Evolutionary conservation across 169 alveolate species (phyloP).

Genomic region (Plasmodium chabaudi): DNA sequence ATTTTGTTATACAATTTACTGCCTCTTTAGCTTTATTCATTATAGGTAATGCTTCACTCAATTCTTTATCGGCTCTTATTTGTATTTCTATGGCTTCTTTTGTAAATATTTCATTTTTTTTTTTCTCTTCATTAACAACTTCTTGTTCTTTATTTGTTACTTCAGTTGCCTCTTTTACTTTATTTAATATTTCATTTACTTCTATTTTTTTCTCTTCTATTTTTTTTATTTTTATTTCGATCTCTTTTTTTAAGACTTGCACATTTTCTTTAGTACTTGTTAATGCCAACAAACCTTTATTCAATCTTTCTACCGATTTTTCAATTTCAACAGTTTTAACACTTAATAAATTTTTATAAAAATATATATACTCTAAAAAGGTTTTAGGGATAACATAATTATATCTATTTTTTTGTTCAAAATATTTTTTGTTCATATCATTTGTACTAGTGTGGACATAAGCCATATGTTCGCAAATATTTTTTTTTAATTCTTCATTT

Average conservation of each 20-base stretch:
- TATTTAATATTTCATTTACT: slow-evolving; percentile 76
- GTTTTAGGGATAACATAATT: slow-evolving; percentile 98
- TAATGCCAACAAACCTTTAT: slow-evolving; percentile 59
- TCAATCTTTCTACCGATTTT: slow-evolving; percentile 76
- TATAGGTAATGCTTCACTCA: slow-evolving; percentile 97
- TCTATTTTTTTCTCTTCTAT: slow-evolving; percentile 71
- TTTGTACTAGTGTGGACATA: slow-evolving; percentile 95
- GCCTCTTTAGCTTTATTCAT: slow-evolving; percentile 95
- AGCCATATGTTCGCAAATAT: slow-evolving; percentile 93
- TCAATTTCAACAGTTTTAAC: slow-evolving; percentile 90
- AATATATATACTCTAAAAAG: slow-evolving; percentile 94
- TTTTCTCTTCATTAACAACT: slow-evolving; percentile 93
- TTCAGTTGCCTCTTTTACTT: slow-evolving; percentile 94
- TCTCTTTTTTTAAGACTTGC: slow-evolving; percentile 58
- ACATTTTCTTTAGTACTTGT: slow-evolving; percentile 70
- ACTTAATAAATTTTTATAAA: slow-evolving; percentile 91
- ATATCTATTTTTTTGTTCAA: slow-evolving; percentile 92
- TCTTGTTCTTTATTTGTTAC: slow-evolving; percentile 94
- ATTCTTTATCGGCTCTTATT: slow-evolving; percentile 92
- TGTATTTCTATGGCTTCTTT: slow-evolving; percentile 91
- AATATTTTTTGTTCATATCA: slow-evolving; percentile 91
- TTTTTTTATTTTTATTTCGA: slow-evolving; percentile 49
- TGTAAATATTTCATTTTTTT: slow-evolving; percentile 89
- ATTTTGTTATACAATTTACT: slow-evolving; percentile 94
- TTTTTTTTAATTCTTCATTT: slow-evolving; percentile 88